Base-by-base conservation (phyloP, 1,139 yeast species). In the Taiozyma sp. region DNA sequence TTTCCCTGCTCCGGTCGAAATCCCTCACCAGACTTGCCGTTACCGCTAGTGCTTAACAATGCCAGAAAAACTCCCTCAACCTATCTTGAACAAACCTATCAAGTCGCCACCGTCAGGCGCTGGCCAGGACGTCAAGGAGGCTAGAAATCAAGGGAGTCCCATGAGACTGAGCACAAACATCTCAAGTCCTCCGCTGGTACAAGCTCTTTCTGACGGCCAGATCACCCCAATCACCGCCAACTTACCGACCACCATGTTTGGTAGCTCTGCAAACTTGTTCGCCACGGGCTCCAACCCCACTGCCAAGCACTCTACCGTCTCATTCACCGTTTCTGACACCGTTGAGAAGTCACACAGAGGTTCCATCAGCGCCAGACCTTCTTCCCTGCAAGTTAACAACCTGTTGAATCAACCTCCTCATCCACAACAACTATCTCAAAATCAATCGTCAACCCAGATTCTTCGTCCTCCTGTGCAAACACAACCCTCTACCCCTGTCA, bases 351-450 rank as follows among this genome's bases (percentile, higher is more conserved):
- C 68, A 0, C 80, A 77, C 56, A 64, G 83, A 50, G 80, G 80
- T 19, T 78, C 82, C 3, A 76, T 78, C 48, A 73, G 79, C 49
- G 72, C 76, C 2, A 64, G 73, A 51, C 76, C 77, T 4, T 70
- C 76, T 3, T 65, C 67, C 22, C 61, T 66, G 9, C 65, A 61
- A 38, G 53, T 61, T 47, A 49, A 48, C 48, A 50, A 52, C 10
- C 45, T 54, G 45, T 19, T 60, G 58, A 19, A n/a, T 29, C 46
- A 16, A 36, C 48, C 34, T 32, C 39, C 44, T 22, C 44, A 32
- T 27, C 41, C 46, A 22, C 46, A 14, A 59, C 40, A 34, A 19
- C 47, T 22, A 29, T 38, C 13, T 39, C 19, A 48, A 42, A 19
- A 50, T 13, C 43, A 40, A 14, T 40, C 43, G 23, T 14, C 28